phyloP scores from a whole-genome alignment of 768 basidiomycete species.

The Leccinum ochraceum region DNA sequence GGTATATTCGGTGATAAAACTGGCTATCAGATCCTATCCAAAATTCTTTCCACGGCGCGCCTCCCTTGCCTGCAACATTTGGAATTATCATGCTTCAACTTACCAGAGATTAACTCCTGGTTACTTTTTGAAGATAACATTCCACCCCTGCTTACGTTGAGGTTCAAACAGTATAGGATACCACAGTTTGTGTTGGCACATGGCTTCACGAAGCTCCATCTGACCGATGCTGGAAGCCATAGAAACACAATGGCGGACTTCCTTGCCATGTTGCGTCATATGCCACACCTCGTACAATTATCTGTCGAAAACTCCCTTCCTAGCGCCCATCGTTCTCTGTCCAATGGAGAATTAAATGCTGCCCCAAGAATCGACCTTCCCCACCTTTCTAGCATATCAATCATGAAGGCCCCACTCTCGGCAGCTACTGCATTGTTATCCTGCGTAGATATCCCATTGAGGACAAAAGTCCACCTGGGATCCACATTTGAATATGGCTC shows the following conservation, averaged over 20 bases:
- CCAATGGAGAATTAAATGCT: background rate
- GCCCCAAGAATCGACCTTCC: background rate
- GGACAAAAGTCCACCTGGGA: background rate
- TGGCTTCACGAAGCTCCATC: background rate
- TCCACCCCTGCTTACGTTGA: background rate
- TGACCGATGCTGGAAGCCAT: background rate
- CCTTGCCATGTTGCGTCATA: background rate
- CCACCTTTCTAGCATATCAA: background rate
- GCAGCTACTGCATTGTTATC: background rate
- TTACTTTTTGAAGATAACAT: background rate
- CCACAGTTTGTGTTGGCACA: background rate
- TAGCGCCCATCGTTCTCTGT: background rate
- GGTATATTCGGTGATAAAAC: background rate
- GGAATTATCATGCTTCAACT: background rate
- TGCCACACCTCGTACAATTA: background rate
- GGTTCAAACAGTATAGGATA: background rate
- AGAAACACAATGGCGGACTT: background rate
- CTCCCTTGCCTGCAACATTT: background rate
- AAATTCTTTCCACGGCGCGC: background rate
- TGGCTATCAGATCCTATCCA: background rate
- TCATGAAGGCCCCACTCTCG: background rate
- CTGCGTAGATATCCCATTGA: background rate
- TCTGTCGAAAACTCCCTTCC: background rate
- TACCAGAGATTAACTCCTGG: background rate
- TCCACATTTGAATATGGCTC: background rate